phyloP scores from a whole-genome alignment of 2,329 filamentous ascomycete species.

The Myriangium duriaei region DNA sequence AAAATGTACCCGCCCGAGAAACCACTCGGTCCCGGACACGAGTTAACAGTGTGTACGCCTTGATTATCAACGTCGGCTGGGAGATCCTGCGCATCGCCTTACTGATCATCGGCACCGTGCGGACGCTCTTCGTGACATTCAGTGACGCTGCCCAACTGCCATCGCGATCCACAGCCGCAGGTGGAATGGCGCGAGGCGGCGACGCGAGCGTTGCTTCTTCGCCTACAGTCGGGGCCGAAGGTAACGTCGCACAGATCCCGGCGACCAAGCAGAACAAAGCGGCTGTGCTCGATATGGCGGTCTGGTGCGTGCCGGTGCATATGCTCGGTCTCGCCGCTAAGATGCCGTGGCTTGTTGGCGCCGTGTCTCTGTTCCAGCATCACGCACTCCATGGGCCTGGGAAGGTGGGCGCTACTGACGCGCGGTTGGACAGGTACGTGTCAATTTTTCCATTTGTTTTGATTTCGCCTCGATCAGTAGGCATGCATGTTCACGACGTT shows the following conservation, averaged over 20 bases:
- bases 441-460: slow-evolving; percentile 12
- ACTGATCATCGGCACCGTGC: slow-evolving; percentile 41
- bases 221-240: slow-evolving; percentile 5
- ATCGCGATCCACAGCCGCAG: slow-evolving; percentile 29
- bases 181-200: background rate
- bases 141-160: slow-evolving; percentile 56
- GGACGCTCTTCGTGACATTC: slow-evolving; percentile 52
- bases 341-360: slow-evolving; percentile 83
- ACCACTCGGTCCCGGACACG: slow-evolving; percentile 6
- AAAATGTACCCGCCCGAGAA: slow-evolving; percentile 5
- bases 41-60: slow-evolving; percentile 1
- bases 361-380: slow-evolving; percentile 64
- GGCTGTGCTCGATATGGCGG: slow-evolving; percentile 60
- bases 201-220: background rate
- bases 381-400: slow-evolving; percentile 62
- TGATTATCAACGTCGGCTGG: slow-evolving; percentile 25
- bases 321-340: slow-evolving; percentile 61
- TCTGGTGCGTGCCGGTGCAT: slow-evolving; percentile 62
- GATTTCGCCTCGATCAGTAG: too few relatives aligned
- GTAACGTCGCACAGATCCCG: slow-evolving; percentile 8
- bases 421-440: slow-evolving; percentile 82
- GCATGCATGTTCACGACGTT: too few relatives aligned
- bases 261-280: slow-evolving; percentile 25
- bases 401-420: slow-evolving; percentile 59
- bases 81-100: slow-evolving; percentile 39